Evolutionary conservation across 176 grass and related monocot genomes (phyloP).

Genomic region (Elymus sibiricus): DNA sequence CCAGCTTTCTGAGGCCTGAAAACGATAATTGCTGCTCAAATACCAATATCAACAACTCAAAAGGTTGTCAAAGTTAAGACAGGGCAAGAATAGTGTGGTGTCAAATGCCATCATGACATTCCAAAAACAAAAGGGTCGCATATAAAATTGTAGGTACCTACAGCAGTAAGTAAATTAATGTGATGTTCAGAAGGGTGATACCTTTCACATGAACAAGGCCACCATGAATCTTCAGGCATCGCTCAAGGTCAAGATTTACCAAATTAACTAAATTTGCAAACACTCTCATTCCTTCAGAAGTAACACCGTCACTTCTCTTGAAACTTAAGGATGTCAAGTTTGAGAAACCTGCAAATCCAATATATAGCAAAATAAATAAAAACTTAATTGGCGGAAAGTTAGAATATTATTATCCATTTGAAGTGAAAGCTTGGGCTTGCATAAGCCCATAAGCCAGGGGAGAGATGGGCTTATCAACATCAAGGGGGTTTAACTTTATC

Average conservation of each 20-base stretch:
- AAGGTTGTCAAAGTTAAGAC: not conserved
- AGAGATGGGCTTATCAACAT: not conserved
- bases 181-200: conserved; percentile 17
- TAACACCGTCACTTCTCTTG: conserved; percentile 72
- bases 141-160: not conserved
- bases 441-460: conserved; percentile 4
- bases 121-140: not conserved
- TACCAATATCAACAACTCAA: not conserved
- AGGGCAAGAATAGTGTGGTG: not conserved
- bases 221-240: conserved; percentile 75
- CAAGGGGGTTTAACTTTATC: not conserved
- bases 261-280: conserved; percentile 80
- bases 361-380: not conserved
- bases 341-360: conserved; percentile 61
- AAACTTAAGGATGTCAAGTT: conserved; percentile 80
- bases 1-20: conserved; percentile 75
- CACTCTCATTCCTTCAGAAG: conserved; percentile 66
- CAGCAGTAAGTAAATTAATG: not conserved
- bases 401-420: not conserved
- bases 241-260: conserved; percentile 83
- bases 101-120: not conserved
- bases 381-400: not conserved
- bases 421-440: conserved; percentile 7
- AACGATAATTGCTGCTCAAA: not conserved
- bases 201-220: conserved; percentile 88